A percentile compares a stretch with the other conserved stretches of the same genome.
Conservation (phyloP, 106 monocot genomes). For the Dioscorea alata region DNA sequence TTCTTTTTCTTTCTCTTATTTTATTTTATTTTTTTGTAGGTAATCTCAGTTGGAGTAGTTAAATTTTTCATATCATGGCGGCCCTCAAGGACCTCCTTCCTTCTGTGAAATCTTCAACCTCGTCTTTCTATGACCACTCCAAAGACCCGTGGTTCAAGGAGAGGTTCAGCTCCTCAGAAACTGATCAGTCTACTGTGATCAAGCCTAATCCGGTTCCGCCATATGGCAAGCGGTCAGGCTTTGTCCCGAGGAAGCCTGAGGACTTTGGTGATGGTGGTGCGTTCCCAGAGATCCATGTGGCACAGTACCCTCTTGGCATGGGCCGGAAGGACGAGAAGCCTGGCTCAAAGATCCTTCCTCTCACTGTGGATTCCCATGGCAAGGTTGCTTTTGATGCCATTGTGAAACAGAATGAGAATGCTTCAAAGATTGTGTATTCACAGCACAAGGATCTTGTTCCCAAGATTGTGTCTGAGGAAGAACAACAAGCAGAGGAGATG, state of each 20-base stretch:
- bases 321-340: conserved; percentile 77
- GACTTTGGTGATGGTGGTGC: conserved; percentile 99
- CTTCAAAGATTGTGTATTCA: conserved; percentile 78
- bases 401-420: conserved; percentile 81
- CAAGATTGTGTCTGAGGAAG: conserved; percentile 42
- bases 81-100: conserved; percentile 86
- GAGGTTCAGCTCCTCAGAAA: conserved; percentile 40
- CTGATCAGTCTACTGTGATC: background rate
- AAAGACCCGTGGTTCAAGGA: conserved; percentile 97
- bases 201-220: conserved; percentile 52
- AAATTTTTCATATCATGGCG: conserved; percentile 31
- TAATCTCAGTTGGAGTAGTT: background rate
- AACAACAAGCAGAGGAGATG: conserved; percentile 35
- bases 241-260: conserved; percentile 67
- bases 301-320: conserved; percentile 94
- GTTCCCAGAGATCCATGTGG: conserved; percentile 94
- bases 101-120: conserved; percentile 41
- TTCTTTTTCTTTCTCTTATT: no score
- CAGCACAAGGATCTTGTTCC: conserved; percentile 93
- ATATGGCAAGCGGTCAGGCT: conserved; percentile 89
- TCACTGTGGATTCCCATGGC: conserved; percentile 88
- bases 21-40: no score
- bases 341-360: conserved; percentile 74
- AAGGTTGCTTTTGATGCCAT: conserved; percentile 84
- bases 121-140: conserved; percentile 72